Evolutionary conservation across 257 asterid species (phyloP).

Genomic region (Marsdenia floribunda): DNA sequence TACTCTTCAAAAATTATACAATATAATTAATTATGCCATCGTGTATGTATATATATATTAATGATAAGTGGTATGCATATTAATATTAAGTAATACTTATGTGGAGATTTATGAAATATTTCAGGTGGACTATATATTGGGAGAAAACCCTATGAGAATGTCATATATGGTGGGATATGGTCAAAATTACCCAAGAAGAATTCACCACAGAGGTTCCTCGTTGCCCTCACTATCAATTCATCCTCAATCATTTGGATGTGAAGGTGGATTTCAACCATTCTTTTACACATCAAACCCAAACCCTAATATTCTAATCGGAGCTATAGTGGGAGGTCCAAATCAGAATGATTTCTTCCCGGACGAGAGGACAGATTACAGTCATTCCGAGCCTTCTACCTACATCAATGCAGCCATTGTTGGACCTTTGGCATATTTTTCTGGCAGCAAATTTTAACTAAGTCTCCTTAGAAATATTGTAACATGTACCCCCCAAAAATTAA

Average conservation of each 20-base stretch:
- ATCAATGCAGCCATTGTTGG: slow-evolving; percentile 85
- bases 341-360: slow-evolving; percentile 73
- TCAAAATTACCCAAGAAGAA: slow-evolving; percentile 45
- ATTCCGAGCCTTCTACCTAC: slow-evolving; percentile 82
- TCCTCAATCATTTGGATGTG: slow-evolving; percentile 58
- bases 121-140: slow-evolving; percentile 74
- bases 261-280: slow-evolving; percentile 57
- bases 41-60: no score
- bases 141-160: slow-evolving; percentile 74
- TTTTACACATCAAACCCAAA: slow-evolving; percentile 49
- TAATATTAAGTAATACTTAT: no score
- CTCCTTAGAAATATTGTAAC: no score
- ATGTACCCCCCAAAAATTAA: no score
- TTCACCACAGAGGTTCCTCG: slow-evolving; percentile 86
- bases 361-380: slow-evolving; percentile 58
- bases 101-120: no score
- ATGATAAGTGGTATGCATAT: no score
- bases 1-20: no score
- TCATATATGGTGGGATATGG: slow-evolving; percentile 95
- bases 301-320: slow-evolving; percentile 59
- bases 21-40: no score
- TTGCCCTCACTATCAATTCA: slow-evolving; percentile 46
- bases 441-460: neutral
- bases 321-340: slow-evolving; percentile 82
- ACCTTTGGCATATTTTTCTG: slow-evolving; percentile 71